Conservation (phyloP, 352 stramenopile genomes). For the Phytopythium litorale region DNA sequence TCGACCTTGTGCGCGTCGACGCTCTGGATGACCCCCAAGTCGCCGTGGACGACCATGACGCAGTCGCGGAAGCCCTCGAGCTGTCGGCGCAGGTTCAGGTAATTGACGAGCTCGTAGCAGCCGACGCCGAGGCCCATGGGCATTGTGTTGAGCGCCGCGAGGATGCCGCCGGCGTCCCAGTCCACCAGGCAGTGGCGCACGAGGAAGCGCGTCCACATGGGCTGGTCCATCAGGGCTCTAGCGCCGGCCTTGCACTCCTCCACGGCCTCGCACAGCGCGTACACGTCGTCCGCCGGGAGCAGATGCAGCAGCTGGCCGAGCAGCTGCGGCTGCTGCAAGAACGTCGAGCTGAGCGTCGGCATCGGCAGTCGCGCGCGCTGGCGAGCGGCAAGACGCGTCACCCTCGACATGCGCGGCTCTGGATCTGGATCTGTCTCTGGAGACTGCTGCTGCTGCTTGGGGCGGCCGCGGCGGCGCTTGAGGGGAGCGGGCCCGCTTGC, state of each 20-base stretch:
- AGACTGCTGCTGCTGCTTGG: background rate
- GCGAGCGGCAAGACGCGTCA: background rate
- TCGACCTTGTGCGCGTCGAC: constrained; percentile 33
- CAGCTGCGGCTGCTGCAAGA: constrained; percentile 11
- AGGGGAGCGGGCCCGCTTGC: background rate
- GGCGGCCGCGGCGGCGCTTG: background rate
- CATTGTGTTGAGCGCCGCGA: background rate
- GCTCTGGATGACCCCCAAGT: constrained; percentile 34
- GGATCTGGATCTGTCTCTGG: no score
- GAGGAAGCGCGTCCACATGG: constrained; percentile 20
- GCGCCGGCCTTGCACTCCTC: constrained; percentile 1
- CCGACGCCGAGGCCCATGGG: constrained; percentile 3
- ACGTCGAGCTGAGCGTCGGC: background rate
- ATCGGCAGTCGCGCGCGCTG: background rate
- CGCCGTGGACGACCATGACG: constrained; percentile 33
- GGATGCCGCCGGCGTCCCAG: background rate
- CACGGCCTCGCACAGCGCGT: constrained; percentile 14
- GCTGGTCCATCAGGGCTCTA: constrained; percentile 6
- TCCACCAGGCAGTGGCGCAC: constrained; percentile 14
- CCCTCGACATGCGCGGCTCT: background rate
- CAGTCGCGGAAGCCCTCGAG: constrained; percentile 29
- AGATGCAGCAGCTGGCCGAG: constrained; percentile 17
- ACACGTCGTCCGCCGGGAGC: constrained; percentile 11
- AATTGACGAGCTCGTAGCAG: constrained; percentile 26
- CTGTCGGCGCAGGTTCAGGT: constrained; percentile 40